Conservation (phyloP, 371 early-diverging fungal species). For the Mortierella sp. region DNA sequence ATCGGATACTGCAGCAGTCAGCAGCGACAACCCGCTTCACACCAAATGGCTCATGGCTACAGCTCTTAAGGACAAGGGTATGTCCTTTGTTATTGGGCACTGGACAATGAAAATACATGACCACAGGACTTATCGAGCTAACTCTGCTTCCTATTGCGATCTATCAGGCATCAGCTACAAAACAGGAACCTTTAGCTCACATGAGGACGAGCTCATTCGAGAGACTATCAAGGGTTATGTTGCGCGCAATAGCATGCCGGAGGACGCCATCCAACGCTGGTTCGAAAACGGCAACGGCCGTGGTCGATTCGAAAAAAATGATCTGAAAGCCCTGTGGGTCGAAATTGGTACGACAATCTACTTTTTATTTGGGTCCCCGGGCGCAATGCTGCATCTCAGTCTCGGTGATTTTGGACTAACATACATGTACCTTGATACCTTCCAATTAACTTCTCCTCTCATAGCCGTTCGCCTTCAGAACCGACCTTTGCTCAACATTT, state of each 20-base stretch:
- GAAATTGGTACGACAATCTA: slow-evolving; percentile 46
- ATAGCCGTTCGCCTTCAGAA: slow-evolving; percentile 52
- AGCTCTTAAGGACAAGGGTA: slow-evolving; percentile 56
- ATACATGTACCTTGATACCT: neutral
- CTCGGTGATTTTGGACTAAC: neutral
- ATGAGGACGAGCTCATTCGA: slow-evolving; percentile 52
- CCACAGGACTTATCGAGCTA: neutral
- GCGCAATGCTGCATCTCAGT: neutral
- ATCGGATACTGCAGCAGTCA: slow-evolving; percentile 12
- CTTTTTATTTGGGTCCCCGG: neutral
- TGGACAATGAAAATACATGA: neutral
- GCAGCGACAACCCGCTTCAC: slow-evolving; percentile 49
- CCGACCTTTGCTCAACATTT: slow-evolving; percentile 52
- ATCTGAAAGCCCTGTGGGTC: slow-evolving; percentile 54
- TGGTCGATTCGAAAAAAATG: slow-evolving; percentile 55
- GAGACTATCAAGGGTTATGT: slow-evolving; percentile 52
- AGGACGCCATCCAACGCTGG: slow-evolving; percentile 54
- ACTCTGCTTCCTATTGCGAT: neutral
- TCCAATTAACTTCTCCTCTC: neutral
- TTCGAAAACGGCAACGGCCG: slow-evolving; percentile 53
- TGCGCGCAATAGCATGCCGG: slow-evolving; percentile 43
- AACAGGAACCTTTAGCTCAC: slow-evolving; percentile 51
- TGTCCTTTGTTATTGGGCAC: neutral
- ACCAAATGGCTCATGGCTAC: slow-evolving; percentile 59
- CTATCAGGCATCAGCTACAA: slow-evolving; percentile 38